A percentile compares a stretch with the other conserved stretches of the same genome.
Conservation (phyloP, 306 rosid species). For the Casuarina equisetifolia region DNA sequence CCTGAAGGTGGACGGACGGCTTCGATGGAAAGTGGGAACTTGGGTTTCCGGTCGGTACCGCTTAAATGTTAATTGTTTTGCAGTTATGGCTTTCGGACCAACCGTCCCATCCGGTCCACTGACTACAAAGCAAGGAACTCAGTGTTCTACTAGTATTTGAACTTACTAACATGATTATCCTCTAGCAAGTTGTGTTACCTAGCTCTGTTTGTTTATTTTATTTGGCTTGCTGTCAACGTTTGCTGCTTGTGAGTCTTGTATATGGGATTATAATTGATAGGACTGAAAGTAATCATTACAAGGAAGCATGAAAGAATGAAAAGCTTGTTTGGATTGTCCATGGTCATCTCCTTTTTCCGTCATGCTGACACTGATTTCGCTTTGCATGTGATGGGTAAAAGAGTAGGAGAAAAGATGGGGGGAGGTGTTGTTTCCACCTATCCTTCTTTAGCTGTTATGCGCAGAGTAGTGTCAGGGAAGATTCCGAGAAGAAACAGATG, state of each 20-base stretch:
- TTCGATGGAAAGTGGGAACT: slow-evolving; percentile 88
- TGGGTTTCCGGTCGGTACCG: slow-evolving; percentile 90
- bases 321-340: slow-evolving; percentile 31
- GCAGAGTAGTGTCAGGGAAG: slow-evolving; percentile 28
- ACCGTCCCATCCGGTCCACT: slow-evolving; percentile 51
- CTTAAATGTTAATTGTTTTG: slow-evolving; percentile 69
- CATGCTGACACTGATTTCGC: slow-evolving; percentile 31
- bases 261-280: slow-evolving; percentile 25
- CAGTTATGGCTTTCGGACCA: slow-evolving; percentile 62
- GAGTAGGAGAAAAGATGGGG: slow-evolving; percentile 32
- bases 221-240: slow-evolving; percentile 41
- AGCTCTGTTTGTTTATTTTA: slow-evolving; percentile 13
- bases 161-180: background rate
- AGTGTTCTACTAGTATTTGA: slow-evolving; percentile 73
- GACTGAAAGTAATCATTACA: slow-evolving; percentile 30
- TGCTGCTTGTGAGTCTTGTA: slow-evolving; percentile 36
- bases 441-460: slow-evolving; percentile 32
- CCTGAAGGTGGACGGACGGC: slow-evolving; percentile 62
- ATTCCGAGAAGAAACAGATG: slow-evolving; percentile 34
- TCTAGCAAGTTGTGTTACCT: background rate
- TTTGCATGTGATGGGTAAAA: slow-evolving; percentile 20
- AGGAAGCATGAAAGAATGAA: slow-evolving; percentile 26
- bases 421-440: slow-evolving; percentile 37
- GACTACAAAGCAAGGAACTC: slow-evolving; percentile 51
- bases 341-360: slow-evolving; percentile 23